phyloP scores from a whole-genome alignment of 495 filamentous ascomycete species.

The Talaromyces wortmannii region DNA sequence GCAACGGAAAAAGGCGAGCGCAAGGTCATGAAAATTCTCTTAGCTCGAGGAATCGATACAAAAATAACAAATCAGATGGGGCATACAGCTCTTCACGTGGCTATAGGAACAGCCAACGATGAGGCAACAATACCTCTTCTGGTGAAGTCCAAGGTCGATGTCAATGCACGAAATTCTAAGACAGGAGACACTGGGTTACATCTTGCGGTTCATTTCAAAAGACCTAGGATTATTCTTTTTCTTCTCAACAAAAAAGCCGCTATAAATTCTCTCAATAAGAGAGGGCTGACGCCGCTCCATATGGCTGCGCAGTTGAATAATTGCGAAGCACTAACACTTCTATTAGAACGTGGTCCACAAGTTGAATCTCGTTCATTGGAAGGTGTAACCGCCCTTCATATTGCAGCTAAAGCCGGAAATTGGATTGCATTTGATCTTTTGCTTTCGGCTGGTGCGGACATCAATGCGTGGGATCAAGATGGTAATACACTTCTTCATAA shows the following conservation, averaged over 20 bases:
- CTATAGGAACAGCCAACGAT: constrained; percentile 20
- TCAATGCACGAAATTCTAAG: constrained; percentile 18
- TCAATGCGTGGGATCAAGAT: constrained; percentile 21
- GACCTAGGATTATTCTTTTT: constrained; percentile 22
- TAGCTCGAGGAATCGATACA: constrained; percentile 12
- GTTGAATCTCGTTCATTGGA: constrained; percentile 15
- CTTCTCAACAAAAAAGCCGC: constrained; percentile 22
- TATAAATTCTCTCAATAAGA: constrained; percentile 14
- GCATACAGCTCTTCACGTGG: constrained; percentile 14
- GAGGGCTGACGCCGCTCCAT: constrained; percentile 24
- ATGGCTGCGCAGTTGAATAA: constrained; percentile 22
- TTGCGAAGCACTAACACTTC: constrained; percentile 19
- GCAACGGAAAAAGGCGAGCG: constrained; percentile 19
- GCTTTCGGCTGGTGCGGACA: constrained; percentile 21
- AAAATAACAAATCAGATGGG: constrained; percentile 13
- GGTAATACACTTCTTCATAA: constrained; percentile 24
- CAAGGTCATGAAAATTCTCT: constrained; percentile 18
- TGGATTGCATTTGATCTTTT: constrained; percentile 28
- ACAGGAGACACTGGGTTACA: constrained; percentile 29
- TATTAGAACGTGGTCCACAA: constrained; percentile 17
- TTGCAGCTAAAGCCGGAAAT: constrained; percentile 14
- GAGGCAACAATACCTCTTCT: constrained; percentile 23
- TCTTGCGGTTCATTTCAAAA: constrained; percentile 14
- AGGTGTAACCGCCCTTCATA: constrained; percentile 20
- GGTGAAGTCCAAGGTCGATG: constrained; percentile 13